A percentile compares a stretch with the other conserved stretches of the same genome.
Evolutionary conservation across 2,329 filamentous ascomycete genomes (phyloP).

Genomic region (Botryotinia globosa): DNA sequence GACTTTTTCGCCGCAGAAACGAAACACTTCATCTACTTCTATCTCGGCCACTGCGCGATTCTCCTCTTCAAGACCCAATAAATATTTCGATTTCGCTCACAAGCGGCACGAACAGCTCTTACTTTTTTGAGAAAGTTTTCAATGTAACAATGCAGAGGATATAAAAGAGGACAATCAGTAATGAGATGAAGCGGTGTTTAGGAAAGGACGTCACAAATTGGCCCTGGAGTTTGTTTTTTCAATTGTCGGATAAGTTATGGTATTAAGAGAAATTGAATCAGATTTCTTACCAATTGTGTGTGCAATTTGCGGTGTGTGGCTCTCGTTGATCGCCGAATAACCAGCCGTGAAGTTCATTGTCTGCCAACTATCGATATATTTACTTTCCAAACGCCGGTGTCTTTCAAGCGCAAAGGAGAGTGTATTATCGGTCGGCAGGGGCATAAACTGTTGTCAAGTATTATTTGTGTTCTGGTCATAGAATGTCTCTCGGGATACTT

Average conservation of each 20-base stretch:
- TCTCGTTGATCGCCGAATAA: not conserved
- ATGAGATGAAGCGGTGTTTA: constrained; percentile 16
- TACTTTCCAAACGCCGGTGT: not conserved
- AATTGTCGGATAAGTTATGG: constrained; percentile 7
- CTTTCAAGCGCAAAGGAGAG: not conserved
- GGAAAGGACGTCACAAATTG: constrained; percentile 15
- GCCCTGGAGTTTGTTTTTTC: constrained; percentile 18
- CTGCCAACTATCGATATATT: not conserved
- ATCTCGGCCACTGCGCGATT: constrained; percentile 97
- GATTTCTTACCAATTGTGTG: not conserved
- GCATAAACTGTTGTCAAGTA: not conserved
- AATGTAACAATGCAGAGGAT: constrained; percentile 5
- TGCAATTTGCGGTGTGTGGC: not conserved
- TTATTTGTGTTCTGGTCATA: not conserved
- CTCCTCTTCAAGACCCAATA: constrained; percentile 99
- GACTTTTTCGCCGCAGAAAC: constrained; percentile 56
- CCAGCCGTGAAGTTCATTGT: not conserved
- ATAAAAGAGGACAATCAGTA: constrained; percentile 1
- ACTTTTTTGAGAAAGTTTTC: not conserved
- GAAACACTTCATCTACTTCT: constrained; percentile 99
- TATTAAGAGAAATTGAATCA: constrained; percentile 11
- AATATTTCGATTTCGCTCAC: constrained; percentile 3
- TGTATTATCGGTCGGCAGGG: not conserved
- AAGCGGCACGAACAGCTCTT: not conserved
- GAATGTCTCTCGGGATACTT: not conserved